Evolutionary conservation across 2,329 filamentous ascomycete species (phyloP).

Genomic region (Chalara sp.): DNA sequence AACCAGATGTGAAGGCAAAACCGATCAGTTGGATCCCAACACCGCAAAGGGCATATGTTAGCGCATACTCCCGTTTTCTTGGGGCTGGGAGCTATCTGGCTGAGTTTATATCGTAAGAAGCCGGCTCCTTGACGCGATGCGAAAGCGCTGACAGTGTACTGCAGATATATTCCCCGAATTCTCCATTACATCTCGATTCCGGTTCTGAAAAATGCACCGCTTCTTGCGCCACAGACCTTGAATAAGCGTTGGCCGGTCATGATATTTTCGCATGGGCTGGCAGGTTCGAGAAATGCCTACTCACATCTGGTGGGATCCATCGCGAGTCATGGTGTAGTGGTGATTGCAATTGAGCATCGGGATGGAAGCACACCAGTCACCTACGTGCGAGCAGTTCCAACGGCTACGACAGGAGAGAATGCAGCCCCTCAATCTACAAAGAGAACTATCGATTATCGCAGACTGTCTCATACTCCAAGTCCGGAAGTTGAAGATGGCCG

Average conservation of each 20-base stretch:
- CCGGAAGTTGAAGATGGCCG: conserved; percentile 60
- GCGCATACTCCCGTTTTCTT: conserved; percentile 70
- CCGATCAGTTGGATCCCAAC: conserved; percentile 70
- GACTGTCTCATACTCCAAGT: conserved; percentile 54
- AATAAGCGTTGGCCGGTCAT: conserved; percentile 67
- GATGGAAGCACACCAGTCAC: conserved; percentile 75
- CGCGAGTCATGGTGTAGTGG: conserved; percentile 73
- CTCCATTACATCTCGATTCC: conserved; percentile 70
- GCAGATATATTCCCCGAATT: conserved; percentile 60
- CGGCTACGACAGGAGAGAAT: conserved; percentile 29
- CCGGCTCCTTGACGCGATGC: neutral
- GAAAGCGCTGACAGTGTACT: neutral
- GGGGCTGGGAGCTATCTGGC: conserved; percentile 55
- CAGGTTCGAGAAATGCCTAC: conserved; percentile 76
- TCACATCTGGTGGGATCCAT: conserved; percentile 75
- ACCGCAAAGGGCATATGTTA: conserved; percentile 67
- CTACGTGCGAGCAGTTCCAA: conserved; percentile 56
- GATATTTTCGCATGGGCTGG: conserved; percentile 81
- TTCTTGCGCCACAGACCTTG: conserved; percentile 44
- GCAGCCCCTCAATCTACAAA: conserved; percentile 17
- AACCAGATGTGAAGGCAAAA: conserved; percentile 35
- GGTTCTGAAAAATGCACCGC: conserved; percentile 61
- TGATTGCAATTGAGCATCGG: conserved; percentile 75
- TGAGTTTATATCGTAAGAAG: conserved; percentile 51
- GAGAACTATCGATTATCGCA: conserved; percentile 34